These are phyloP conservation scores for Colletotrichum horii DNA, from an alignment of 2,329 filamentous ascomycete species.

Conservation along the genomic window DNA sequence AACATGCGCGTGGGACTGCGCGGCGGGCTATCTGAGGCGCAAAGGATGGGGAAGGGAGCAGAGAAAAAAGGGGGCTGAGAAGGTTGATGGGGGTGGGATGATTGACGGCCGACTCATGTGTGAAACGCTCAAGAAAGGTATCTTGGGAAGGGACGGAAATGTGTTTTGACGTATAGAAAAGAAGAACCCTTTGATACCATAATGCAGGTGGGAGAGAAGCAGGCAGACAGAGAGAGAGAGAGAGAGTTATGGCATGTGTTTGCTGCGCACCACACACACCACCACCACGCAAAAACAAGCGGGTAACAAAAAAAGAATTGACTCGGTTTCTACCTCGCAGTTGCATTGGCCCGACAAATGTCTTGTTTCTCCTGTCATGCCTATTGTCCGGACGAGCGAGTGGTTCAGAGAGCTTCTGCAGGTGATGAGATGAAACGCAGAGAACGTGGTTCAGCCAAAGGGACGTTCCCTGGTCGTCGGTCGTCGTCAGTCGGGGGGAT, in stretches of 20 bases:
- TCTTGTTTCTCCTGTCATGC: constrained; percentile 16
- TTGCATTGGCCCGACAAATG: constrained; percentile 10
- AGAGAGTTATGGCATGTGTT: not conserved
- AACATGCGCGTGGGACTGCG: not conserved
- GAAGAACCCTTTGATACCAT: constrained; percentile 16
- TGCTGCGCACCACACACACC: not conserved
- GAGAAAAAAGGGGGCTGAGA: not conserved
- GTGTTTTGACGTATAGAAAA: not conserved
- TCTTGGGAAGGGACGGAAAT: not conserved
- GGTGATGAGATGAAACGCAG: constrained; percentile 20
- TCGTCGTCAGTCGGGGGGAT: not conserved
- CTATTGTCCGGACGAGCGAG: constrained; percentile 12
- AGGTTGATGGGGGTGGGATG: not conserved
- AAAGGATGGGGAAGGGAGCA: not conserved
- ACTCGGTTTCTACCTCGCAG: constrained; percentile 4
- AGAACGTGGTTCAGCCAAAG: not conserved
- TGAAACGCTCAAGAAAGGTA: constrained; percentile 4
- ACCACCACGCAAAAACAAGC: not conserved
- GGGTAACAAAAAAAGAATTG: not conserved
- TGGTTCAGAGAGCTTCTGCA: constrained; percentile 5
- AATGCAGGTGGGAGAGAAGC: not conserved
- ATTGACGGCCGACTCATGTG: constrained; percentile 16
- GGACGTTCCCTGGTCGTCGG: not conserved
- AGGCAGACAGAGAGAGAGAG: not conserved
- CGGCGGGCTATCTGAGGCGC: not conserved